phyloP scores from a whole-genome alignment of 495 filamentous ascomycete genomes.

The Aspergillus carlsbadensis region DNA sequence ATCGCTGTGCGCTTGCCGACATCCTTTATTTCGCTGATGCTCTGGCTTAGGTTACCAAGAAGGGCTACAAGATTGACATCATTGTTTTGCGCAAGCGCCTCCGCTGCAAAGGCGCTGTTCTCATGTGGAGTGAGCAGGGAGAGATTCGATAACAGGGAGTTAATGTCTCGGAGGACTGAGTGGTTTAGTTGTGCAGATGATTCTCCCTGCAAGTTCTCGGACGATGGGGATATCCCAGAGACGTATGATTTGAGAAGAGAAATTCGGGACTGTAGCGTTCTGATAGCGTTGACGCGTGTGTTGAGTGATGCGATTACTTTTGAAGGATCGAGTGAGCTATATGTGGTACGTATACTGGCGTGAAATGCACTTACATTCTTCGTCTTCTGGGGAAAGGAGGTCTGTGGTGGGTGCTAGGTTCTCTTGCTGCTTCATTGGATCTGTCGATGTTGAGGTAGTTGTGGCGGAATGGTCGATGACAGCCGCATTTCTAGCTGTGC shows the following conservation, averaged over 20 bases:
- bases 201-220: slow-evolving; percentile 31
- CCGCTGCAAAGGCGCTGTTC: slow-evolving; percentile 59
- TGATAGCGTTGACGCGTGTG: slow-evolving; percentile 86
- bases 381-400: slow-evolving; percentile 70
- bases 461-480: slow-evolving; percentile 35
- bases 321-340: slow-evolving; percentile 16
- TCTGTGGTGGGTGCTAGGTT: slow-evolving; percentile 37
- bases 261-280: slow-evolving; percentile 85
- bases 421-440: slow-evolving; percentile 28
- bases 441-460: slow-evolving; percentile 2
- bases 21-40: slow-evolving; percentile 63
- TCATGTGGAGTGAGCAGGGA: slow-evolving; percentile 50
- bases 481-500: slow-evolving; percentile 75
- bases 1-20: slow-evolving; percentile 70
- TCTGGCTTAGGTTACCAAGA: slow-evolving; percentile 65
- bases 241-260: slow-evolving; percentile 80
- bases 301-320: slow-evolving; percentile 69
- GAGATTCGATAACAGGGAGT: slow-evolving; percentile 53
- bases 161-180: slow-evolving; percentile 57
- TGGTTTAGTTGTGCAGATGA: slow-evolving; percentile 33
- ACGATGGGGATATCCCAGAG: slow-evolving; percentile 63
- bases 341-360: neutral
- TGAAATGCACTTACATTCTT: slow-evolving; percentile 57
- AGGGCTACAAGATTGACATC: slow-evolving; percentile 75
- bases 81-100: slow-evolving; percentile 66